Evolutionary conservation across 768 basidiomycete genomes (phyloP).

Genomic region (Postia placenta): DNA sequence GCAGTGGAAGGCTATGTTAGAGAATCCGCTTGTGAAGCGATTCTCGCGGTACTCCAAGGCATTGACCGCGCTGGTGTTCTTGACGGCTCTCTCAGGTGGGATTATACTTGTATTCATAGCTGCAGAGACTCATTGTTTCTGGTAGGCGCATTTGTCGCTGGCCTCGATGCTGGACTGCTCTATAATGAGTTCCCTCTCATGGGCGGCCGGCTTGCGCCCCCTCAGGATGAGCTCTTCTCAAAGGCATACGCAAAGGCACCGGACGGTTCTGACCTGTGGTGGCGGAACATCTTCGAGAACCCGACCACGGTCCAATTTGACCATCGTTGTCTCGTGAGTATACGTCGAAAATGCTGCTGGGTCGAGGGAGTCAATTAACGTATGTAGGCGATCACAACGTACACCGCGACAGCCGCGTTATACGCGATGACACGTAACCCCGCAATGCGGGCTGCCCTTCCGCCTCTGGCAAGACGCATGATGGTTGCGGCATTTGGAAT

Average conservation of each 20-base stretch:
- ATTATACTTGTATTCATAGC: background rate
- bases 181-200: constrained; percentile 98
- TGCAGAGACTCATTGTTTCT: background rate
- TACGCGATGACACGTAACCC: constrained; percentile 53
- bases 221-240: constrained; percentile 76
- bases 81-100: constrained; percentile 90
- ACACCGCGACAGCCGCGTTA: constrained; percentile 58
- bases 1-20: constrained; percentile 41
- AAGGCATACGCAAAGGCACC: constrained; percentile 61
- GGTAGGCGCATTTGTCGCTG: constrained; percentile 94
- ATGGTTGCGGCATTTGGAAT: constrained; percentile 62
- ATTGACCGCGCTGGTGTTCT: constrained; percentile 73
- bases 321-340: constrained; percentile 82
- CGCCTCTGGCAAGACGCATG: constrained; percentile 51
- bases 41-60: constrained; percentile 56
- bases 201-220: constrained; percentile 84
- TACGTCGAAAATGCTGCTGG: background rate
- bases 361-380: background rate
- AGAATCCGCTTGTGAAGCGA: constrained; percentile 47
- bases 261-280: constrained; percentile 79
- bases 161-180: constrained; percentile 91
- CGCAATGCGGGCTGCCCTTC: constrained; percentile 41
- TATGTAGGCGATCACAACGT: constrained; percentile 78
- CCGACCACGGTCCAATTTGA: constrained; percentile 97
- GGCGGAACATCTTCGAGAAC: constrained; percentile 96